Percentiles rank a stretch among this genome's conserved stretches.
Conservation (phyloP, 345 rosid genomes). For the Arabidopsis arenosa region DNA sequence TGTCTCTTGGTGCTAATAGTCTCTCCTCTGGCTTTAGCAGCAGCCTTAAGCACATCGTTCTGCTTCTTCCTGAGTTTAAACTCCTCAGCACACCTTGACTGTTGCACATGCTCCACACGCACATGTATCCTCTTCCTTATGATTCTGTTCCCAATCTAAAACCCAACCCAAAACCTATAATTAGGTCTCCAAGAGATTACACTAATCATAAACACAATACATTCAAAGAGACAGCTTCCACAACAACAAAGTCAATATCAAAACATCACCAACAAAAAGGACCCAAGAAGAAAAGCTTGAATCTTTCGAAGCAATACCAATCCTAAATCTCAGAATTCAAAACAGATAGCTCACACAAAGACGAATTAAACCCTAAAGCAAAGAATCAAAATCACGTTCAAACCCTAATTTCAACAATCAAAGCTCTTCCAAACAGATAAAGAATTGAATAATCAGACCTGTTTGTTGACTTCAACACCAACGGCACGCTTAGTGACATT, state of each 20-base stretch:
- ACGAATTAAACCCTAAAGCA: neutral
- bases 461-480: constrained; percentile 81
- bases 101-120: constrained; percentile 71
- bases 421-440: neutral
- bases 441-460: constrained; percentile 41
- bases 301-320: neutral
- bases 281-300: no score
- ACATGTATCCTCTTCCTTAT: constrained; percentile 85
- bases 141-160: constrained; percentile 66
- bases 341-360: neutral
- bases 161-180: neutral
- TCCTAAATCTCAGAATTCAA: neutral
- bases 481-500: constrained; percentile 80
- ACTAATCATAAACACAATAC: neutral
- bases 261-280: neutral
- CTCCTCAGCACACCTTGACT: constrained; percentile 75
- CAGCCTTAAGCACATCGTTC: constrained; percentile 70
- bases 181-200: neutral
- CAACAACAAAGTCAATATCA: neutral
- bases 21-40: constrained; percentile 71
- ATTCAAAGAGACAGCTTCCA: neutral
- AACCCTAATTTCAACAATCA: neutral
- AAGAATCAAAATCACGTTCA: neutral
- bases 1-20: constrained; percentile 73
- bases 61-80: constrained; percentile 55